phyloP scores from a whole-genome alignment of 441 rosid species.

The Theobroma grandiflorum region DNA sequence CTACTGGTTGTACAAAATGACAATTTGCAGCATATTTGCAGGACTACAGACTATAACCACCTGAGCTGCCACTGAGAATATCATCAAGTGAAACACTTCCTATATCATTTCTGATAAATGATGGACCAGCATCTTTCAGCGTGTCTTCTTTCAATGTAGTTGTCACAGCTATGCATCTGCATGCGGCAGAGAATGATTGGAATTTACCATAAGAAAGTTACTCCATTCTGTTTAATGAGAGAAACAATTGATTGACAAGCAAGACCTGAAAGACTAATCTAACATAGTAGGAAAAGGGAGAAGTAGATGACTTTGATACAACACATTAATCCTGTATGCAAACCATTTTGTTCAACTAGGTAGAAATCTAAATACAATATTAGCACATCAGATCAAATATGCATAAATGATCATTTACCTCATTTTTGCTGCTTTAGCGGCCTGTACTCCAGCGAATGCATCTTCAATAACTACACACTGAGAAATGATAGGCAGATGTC shows the following conservation, averaged over 20 bases:
- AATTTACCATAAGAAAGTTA: background rate
- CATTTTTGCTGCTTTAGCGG: constrained; percentile 97
- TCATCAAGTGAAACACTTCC: constrained; percentile 81
- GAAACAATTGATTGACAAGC: constrained; percentile 15
- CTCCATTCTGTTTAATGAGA: background rate
- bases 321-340: background rate
- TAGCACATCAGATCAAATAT: constrained; percentile 23
- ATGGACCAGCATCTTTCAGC: constrained; percentile 72
- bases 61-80: constrained; percentile 87
- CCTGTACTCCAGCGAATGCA: constrained; percentile 97
- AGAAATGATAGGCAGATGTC: constrained; percentile 23
- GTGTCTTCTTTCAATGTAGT: constrained; percentile 81
- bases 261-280: constrained; percentile 1
- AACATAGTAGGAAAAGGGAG: constrained; percentile 1
- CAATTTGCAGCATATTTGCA: constrained; percentile 47
- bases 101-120: constrained; percentile 77
- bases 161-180: constrained; percentile 94
- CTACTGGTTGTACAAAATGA: constrained; percentile 46
- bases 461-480: constrained; percentile 97
- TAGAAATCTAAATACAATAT: constrained; percentile 8
- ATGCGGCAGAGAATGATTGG: constrained; percentile 34
- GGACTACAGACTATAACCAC: constrained; percentile 81
- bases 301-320: background rate
- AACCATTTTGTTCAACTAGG: constrained; percentile 14
- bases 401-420: constrained; percentile 54